phyloP scores from a whole-genome alignment of 345 rosid species.

The Ailanthus altissimus region DNA sequence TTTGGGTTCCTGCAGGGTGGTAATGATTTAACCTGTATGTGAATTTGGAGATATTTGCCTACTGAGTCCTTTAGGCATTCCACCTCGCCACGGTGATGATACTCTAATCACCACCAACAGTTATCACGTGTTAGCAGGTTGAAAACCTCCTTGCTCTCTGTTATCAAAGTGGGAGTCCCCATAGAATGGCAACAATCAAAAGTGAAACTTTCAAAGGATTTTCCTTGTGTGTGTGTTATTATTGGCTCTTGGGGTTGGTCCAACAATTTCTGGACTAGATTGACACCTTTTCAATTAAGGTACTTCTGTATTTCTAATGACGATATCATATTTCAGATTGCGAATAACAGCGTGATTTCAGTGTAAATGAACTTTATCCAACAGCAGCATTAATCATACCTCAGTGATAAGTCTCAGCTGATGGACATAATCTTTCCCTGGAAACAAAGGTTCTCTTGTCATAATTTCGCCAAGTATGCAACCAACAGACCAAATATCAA shows the following conservation, averaged over 20 bases:
- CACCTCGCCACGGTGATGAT: too few relatives aligned
- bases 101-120: too few relatives aligned
- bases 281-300: background rate
- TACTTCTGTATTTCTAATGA: background rate
- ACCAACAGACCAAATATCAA: conserved; percentile 85
- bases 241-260: background rate
- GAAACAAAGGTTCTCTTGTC: conserved; percentile 64
- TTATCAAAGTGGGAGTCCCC: too few relatives aligned
- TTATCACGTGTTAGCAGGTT: too few relatives aligned
- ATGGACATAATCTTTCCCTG: conserved; percentile 84
- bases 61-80: too few relatives aligned
- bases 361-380: background rate
- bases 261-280: background rate
- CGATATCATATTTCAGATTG: conserved; percentile 5
- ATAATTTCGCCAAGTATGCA: conserved; percentile 76
- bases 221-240: too few relatives aligned
- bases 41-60: too few relatives aligned
- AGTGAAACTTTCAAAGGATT: too few relatives aligned
- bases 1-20: too few relatives aligned
- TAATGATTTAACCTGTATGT: too few relatives aligned
- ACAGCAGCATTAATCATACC: conserved; percentile 32
- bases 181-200: too few relatives aligned
- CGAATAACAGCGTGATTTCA: background rate
- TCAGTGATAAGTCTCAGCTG: conserved; percentile 75
- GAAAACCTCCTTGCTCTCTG: too few relatives aligned